Base-by-base conservation (phyloP, 768 basidiomycete genomes). In the Boletellus ananiceps region DNA sequence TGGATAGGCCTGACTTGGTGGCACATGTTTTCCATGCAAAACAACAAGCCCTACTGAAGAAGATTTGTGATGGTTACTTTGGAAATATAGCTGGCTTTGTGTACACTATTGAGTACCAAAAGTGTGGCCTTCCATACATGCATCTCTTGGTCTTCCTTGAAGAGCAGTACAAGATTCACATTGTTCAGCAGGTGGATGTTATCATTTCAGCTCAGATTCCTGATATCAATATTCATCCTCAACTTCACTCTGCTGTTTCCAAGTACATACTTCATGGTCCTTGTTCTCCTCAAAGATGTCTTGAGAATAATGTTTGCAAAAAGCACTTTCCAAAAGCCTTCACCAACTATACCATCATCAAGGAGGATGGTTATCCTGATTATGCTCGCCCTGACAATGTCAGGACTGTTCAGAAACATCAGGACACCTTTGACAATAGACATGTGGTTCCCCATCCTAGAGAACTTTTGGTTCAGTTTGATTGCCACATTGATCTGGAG, bases 401-500 rank as follows among this genome's bases (percentile, higher is more conserved):
- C n/a, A n/a, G n/a, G n/a, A n/a, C n/a, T n/a, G n/a, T n/a, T n/a
- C n/a, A n/a, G n/a, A n/a, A n/a, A n/a, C n/a, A n/a, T n/a, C n/a
- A n/a, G n/a, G n/a, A n/a, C n/a, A n/a, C n/a, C n/a, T n/a, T n/a
- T n/a, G n/a, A n/a, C n/a, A n/a, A n/a, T 6, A 7, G 7, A 9
- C 27, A 29, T 29, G 27, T 29, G 2, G 70, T 79, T 5, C 72
- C 74, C 2, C 71, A 76, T 56, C 57, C 50, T 40, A 70, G 69
- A 1, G 70, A 57, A 27, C 61, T 79, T 0, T 53, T 56, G 36
- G 62, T 58, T 0, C 31, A 42, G 16, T 42, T 42, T 23, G 21
- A 42, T 11, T 42, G 40, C 18, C 40, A 42, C 40, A 42, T 42
- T 11, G 31, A 42, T 18, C 5, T 31, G 27, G n/a, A 42, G 12